Conservation (phyloP, 345 rosid genomes). For the Hirschfeldia incana region DNA sequence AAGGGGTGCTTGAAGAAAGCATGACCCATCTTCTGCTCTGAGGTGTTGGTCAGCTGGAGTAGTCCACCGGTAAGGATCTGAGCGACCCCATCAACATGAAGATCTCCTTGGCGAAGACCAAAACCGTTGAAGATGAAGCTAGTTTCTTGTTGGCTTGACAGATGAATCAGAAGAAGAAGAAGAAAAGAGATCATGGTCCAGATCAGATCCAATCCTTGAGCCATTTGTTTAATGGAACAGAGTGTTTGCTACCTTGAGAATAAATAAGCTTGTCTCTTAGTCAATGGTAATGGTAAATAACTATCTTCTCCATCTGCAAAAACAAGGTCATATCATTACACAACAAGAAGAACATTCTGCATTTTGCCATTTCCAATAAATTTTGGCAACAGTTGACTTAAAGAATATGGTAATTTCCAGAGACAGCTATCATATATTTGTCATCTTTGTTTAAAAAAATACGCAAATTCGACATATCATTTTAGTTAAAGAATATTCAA, state of each 20-base stretch:
- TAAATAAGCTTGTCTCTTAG: not conserved
- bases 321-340: conserved; percentile 5
- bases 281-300: conserved; percentile 5
- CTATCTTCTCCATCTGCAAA: conserved; percentile 16
- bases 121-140: conserved; percentile 54
- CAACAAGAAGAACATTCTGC: conserved; percentile 22
- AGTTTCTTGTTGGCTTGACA: conserved; percentile 34
- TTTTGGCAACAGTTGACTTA: conserved; percentile 31
- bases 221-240: conserved; percentile 24
- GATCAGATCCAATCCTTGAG: conserved; percentile 28
- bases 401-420: conserved; percentile 16
- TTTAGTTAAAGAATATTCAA: conserved; percentile 19
- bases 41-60: conserved; percentile 57
- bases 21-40: conserved; percentile 41
- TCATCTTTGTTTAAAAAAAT: not conserved
- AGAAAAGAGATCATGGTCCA: conserved; percentile 26
- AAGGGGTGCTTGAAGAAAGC: conserved; percentile 54
- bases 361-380: conserved; percentile 9
- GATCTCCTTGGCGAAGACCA: conserved; percentile 41
- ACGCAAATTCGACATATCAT: conserved; percentile 21
- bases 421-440: conserved; percentile 18
- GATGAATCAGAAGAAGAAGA: conserved; percentile 27
- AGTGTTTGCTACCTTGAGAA: conserved; percentile 10
- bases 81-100: conserved; percentile 46
- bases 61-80: conserved; percentile 49